Percentiles rank a stretch among this genome's conserved stretches.
Evolutionary conservation across 2,329 filamentous ascomycete genomes (phyloP).

Genomic region (Helicocarpus griseus): DNA sequence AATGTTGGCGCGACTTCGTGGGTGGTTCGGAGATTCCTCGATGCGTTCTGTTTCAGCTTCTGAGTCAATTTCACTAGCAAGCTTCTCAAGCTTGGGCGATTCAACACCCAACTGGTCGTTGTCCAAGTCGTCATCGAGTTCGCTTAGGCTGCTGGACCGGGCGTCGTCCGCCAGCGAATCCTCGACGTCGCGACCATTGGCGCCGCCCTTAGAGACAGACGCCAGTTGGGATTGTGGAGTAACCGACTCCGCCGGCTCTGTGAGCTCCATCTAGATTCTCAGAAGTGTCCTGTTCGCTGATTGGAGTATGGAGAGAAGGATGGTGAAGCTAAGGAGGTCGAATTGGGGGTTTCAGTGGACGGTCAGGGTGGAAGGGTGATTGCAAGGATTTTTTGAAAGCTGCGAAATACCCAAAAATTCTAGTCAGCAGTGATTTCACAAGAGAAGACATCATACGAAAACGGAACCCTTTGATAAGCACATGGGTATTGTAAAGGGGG

Average conservation of each 20-base stretch:
- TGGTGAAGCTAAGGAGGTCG: not conserved
- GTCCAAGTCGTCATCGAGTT: slow-evolving; percentile 72
- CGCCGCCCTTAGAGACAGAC: slow-evolving; percentile 8
- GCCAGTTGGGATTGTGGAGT: slow-evolving; percentile 17
- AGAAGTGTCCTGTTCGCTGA: slow-evolving; percentile 1
- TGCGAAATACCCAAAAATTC: not conserved
- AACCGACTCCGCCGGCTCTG: slow-evolving; percentile 25
- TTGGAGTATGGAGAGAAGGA: slow-evolving; percentile 1
- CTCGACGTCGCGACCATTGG: slow-evolving; percentile 29
- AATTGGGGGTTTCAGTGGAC: slow-evolving; percentile 1
- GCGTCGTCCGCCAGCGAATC: slow-evolving; percentile 51
- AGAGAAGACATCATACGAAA: not conserved
- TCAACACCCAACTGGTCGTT: slow-evolving; percentile 50
- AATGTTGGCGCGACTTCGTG: slow-evolving; percentile 50
- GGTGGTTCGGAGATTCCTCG: slow-evolving; percentile 71
- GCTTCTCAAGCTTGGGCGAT: slow-evolving; percentile 40
- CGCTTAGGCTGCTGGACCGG: slow-evolving; percentile 83
- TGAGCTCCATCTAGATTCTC: slow-evolving; percentile 30
- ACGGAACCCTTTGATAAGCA: not conserved
- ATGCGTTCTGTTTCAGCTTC: slow-evolving; percentile 93
- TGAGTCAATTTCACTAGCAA: slow-evolving; percentile 57
- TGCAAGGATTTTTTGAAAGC: not conserved
- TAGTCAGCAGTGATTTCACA: not conserved
- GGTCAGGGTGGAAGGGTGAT: not conserved
- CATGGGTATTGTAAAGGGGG: not conserved